These are phyloP conservation scores for Hypoxylon subgilvum DNA, from an alignment of 495 filamentous ascomycete species.

Conservation along the genomic window DNA sequence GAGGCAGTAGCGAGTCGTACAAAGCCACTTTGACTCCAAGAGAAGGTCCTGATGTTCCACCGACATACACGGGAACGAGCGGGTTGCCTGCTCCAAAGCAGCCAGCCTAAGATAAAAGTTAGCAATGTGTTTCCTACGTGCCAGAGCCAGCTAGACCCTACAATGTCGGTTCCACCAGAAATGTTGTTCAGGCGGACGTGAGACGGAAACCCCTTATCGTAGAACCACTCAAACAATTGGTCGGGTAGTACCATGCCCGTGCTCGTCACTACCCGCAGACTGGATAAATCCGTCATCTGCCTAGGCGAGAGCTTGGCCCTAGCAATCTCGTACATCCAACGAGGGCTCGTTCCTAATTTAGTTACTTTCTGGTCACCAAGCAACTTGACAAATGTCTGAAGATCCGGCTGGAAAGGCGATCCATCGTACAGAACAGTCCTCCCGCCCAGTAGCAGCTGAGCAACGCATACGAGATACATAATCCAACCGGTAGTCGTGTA, in stretches of 20 bases:
- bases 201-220: constrained; percentile 74
- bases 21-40: constrained; percentile 71
- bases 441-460: constrained; percentile 60
- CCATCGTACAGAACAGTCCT: constrained; percentile 75
- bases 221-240: constrained; percentile 80
- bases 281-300: constrained; percentile 64
- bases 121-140: too few relatives aligned
- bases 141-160: constrained; percentile 27
- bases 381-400: constrained; percentile 63
- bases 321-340: constrained; percentile 73
- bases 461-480: constrained; percentile 72
- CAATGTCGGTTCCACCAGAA: constrained; percentile 79
- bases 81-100: constrained; percentile 74
- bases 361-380: constrained; percentile 64
- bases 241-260: constrained; percentile 83
- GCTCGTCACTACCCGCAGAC: constrained; percentile 63
- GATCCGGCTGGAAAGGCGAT: constrained; percentile 72
- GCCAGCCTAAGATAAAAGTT: constrained; percentile 52
- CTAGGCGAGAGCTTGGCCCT: constrained; percentile 64
- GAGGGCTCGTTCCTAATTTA: constrained; percentile 72
- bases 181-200: constrained; percentile 72
- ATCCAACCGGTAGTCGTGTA: constrained; percentile 80
- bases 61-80: constrained; percentile 72
- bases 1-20: constrained; percentile 66
- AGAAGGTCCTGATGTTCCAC: constrained; percentile 68